Conservation (phyloP, 306 rosid species). For the Begonia masoniana region DNA sequence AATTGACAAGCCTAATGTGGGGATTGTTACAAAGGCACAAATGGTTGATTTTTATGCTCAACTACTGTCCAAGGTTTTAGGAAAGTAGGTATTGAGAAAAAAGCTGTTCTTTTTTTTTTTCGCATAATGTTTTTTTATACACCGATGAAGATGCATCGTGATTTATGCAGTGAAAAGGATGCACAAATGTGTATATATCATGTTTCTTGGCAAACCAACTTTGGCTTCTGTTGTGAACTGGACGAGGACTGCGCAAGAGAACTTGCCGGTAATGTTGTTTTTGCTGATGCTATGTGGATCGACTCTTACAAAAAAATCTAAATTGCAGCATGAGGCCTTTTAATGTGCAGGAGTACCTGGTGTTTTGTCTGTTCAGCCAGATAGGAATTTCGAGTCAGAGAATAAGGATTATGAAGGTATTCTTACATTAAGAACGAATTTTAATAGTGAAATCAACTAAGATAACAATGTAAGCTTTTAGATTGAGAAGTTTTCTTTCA, state of each 20-base stretch:
- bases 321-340: slow-evolving; percentile 1
- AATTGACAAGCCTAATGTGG: slow-evolving; percentile 62
- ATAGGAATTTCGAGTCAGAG: slow-evolving; percentile 45
- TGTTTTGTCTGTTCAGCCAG: slow-evolving; percentile 52
- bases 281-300: background rate
- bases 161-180: slow-evolving; percentile 56
- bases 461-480: too few species aligned
- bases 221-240: slow-evolving; percentile 86
- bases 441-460: too few species aligned
- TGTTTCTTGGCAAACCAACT: slow-evolving; percentile 68
- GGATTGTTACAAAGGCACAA: slow-evolving; percentile 83
- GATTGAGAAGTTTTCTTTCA: too few species aligned
- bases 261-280: slow-evolving; percentile 38
- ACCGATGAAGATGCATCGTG: slow-evolving; percentile 5
- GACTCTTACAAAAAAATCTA: too few species aligned
- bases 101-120: slow-evolving; percentile 5
- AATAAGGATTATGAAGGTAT: slow-evolving; percentile 70
- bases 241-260: slow-evolving; percentile 60
- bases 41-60: slow-evolving; percentile 75
- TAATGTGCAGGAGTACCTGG: slow-evolving; percentile 61
- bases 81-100: slow-evolving; percentile 37
- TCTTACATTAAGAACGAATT: too few species aligned
- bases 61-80: slow-evolving; percentile 62
- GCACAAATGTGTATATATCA: slow-evolving; percentile 91
- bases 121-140: slow-evolving; percentile 3